Evolutionary conservation across 371 early-diverging fungal genomes (phyloP), one percentile per base, ranked within the genome.

Genomic region (Mucor irregularis): DNA sequence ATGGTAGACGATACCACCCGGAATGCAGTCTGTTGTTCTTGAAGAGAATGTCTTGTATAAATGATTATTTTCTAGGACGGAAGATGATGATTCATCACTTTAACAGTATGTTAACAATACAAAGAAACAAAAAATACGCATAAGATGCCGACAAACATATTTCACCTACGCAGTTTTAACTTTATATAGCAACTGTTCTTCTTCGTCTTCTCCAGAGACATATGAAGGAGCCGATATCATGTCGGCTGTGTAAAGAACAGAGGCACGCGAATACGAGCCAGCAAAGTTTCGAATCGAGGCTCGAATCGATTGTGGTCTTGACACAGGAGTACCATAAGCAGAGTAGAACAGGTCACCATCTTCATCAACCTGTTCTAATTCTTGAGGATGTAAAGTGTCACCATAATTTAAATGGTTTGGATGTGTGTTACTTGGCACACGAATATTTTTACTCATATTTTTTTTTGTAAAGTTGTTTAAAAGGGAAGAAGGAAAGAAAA

Each of bases 211-310:
- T 21, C 9, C 19, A 19, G 4, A 5, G 9, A 29, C n/a, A 22
- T 31, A 19, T 16, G 11, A 25, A 11, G 55, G 59, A 7, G 62
- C 17, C 7, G 73, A 59, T 19, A 76, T 39, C 25, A 57, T 62
- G 33, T 73, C 73, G 0, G 73, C 71, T 58, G 73, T 62, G 49
- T 68, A 73, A 2, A 58, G 58, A 22, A 73, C 38, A 29, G 76
- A 69, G 0, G 76, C 58, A 24, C 76, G 65, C 2, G 76, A 69
- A 31, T 76, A 76, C 8, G 76, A 73, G 33, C 68, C 71, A 26
- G 68, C 76, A 64, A 76, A 69, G 33, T 53, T 48, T 29, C 59
- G 69, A 9, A 76, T 34, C 0, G 60, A 57, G 5, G 63, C 57
- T 28, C 57, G 53, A 30, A 73, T 55, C 4, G 76, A 70, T 28